Percentiles rank a stretch among this genome's conserved stretches.
phyloP scores from a whole-genome alignment of 148 eudicot genomes.

The Rhododendron molle region DNA sequence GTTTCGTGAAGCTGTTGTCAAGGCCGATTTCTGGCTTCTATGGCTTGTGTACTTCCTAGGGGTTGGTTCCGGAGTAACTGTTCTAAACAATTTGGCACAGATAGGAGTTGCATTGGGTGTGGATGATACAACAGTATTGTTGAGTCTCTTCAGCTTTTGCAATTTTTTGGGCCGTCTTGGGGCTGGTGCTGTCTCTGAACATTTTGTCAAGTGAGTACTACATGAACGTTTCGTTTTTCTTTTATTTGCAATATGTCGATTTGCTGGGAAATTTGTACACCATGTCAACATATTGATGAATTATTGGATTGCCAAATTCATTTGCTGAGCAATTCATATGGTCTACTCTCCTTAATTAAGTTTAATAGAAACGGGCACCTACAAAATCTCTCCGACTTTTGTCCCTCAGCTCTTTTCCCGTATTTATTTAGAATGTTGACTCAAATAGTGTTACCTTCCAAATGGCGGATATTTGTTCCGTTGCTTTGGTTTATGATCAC shows the following conservation, averaged over 20 bases:
- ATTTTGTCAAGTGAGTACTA: conserved; percentile 56
- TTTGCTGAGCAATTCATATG: not conserved
- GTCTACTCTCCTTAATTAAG: not conserved
- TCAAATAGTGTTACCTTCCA: not conserved
- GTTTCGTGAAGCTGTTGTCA: conserved; percentile 63
- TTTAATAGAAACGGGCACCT: not conserved
- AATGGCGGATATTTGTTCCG: not conserved
- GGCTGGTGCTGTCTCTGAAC: conserved; percentile 79
- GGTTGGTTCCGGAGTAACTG: conserved; percentile 81
- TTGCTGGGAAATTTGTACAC: not conserved
- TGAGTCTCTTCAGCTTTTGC: conserved; percentile 69
- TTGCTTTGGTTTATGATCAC: not conserved
- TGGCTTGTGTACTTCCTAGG: conserved; percentile 82
- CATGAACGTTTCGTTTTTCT: not conserved
- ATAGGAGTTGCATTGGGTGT: conserved; percentile 64
- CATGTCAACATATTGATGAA: not conserved
- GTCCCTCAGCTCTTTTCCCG: not conserved
- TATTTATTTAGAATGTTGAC: not conserved
- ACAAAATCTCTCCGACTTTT: not conserved
- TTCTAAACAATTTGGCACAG: conserved; percentile 85
- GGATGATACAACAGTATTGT: conserved; percentile 58
- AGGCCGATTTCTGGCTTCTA: conserved; percentile 96
- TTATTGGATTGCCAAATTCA: not conserved
- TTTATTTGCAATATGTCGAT: not conserved
- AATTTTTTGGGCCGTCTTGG: conserved; percentile 85